Evolutionary conservation across 805 yeast species (phyloP), one percentile per base, ranked within the genome.

Genomic region (Priceomyces castillae): DNA sequence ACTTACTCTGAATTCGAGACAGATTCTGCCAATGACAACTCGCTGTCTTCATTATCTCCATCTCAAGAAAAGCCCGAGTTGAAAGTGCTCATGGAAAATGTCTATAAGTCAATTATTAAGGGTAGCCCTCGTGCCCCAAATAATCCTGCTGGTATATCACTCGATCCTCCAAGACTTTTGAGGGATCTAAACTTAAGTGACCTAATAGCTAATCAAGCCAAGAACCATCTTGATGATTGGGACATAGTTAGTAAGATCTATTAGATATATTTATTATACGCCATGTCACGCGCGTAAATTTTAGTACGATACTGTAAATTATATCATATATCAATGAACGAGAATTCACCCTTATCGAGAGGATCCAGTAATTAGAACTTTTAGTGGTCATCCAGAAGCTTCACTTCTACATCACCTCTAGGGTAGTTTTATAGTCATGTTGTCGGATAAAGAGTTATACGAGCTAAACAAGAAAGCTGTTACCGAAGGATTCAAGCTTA

Each of bases 391-490:
- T 19, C 15, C 34, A 25, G 34, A 15, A 37, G 20, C 34, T 25
- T 37, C 34, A 23, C 40, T 37, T 28, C 28, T 35, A 35, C 28
- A 11, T 35, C 14, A 22, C 14, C 15, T 20, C 16, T 9, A 35
- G 28, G 28, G 17, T 35, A 35, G 28, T 35, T 22, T 35, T 10
- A 36, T 30, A 33, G 51, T 37, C 48, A 66, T 67, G 70, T 65
- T 71, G 54, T 62, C 71, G 26, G 69, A 64, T 55, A 58, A 67
- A 58, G 74, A 62, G 56, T 59, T 67, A 70, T 81, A 67, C 64
- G 95, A 88, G 56, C 74, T 90, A 61, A 90, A 90, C 78, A 88
- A 89, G 65, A 81, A 81, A 65, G 97, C 98, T 38, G 97, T 84
- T 42, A 86, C 90, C 45, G 85, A 89, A 63, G 95, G 95, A 55